These are phyloP conservation scores for Syzygium jambos DNA, from an alignment of 345 rosid genomes.

Conservation along the genomic window DNA sequence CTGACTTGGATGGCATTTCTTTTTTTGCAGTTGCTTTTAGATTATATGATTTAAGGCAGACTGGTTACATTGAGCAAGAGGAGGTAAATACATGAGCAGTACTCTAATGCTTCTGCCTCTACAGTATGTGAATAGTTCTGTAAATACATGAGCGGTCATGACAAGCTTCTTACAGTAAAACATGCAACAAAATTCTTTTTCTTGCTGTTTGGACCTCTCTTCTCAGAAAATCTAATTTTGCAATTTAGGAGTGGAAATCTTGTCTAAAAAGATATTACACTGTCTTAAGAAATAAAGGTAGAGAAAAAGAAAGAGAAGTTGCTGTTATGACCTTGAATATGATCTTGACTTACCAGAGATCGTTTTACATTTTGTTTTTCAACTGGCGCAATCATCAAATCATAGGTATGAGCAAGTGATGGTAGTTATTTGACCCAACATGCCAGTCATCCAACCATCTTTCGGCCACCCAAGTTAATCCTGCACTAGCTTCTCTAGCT, in stretches of 20 bases:
- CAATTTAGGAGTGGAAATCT: not conserved
- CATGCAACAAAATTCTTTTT: not conserved
- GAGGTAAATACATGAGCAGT: slow-evolving; percentile 5
- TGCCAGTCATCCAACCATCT: not conserved
- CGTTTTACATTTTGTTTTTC: not conserved
- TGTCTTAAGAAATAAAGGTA: not conserved
- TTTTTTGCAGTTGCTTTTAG: slow-evolving; percentile 15
- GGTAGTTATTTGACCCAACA: not conserved
- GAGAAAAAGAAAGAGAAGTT: not conserved
- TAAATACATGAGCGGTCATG: not conserved
- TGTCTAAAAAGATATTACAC: not conserved
- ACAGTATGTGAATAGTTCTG: not conserved
- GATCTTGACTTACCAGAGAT: not conserved
- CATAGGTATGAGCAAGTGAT: not conserved
- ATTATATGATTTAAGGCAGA: slow-evolving; percentile 23
- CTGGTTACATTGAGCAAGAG: slow-evolving; percentile 27
- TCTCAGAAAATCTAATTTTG: not conserved
- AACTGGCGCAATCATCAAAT: not conserved
- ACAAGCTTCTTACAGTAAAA: not conserved
- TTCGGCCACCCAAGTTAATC: not conserved
- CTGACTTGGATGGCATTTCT: not conserved
- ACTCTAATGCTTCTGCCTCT: not conserved
- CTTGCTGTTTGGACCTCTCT: not conserved
- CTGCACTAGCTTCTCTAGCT: not conserved
- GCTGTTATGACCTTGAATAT: not conserved